Evolutionary conservation across 139 green algal species (phyloP).

Genomic region (Coelastrella sp.): DNA sequence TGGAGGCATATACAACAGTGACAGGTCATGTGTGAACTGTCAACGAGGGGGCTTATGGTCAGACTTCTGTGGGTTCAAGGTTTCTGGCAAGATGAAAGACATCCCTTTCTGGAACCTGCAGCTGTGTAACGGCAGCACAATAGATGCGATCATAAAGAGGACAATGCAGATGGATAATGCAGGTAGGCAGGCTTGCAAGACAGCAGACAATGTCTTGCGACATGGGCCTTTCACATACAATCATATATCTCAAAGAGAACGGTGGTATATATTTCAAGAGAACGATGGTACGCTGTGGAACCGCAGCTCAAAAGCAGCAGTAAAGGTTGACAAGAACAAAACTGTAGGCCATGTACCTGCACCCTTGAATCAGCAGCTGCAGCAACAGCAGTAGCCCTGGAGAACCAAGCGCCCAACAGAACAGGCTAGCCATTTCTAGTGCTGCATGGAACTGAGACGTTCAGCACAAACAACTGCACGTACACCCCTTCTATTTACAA

Average conservation of each 20-base stretch:
- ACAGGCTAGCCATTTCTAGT: too few relatives aligned
- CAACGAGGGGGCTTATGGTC: constrained; percentile 13
- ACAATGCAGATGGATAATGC: constrained; percentile 26
- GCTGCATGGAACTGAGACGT: too few relatives aligned
- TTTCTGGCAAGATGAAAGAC: background rate
- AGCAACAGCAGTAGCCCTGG: background rate
- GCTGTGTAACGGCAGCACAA: constrained; percentile 27
- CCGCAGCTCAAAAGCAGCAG: too few relatives aligned
- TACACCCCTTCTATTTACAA: too few relatives aligned
- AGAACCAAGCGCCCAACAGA: background rate
- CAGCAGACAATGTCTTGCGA: background rate
- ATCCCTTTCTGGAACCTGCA: constrained; percentile 36
- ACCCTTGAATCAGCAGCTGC: background rate
- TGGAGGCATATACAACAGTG: constrained; percentile 25
- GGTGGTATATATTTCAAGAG: background rate
- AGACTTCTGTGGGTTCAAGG: constrained; percentile 26
- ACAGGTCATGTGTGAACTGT: constrained; percentile 39
- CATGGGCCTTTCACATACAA: background rate
- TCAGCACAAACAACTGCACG: too few relatives aligned
- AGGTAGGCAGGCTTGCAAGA: background rate
- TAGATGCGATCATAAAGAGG: background rate
- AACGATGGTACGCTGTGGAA: too few relatives aligned
- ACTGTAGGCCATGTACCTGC: background rate
- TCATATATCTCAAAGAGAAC: background rate
- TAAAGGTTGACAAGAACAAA: background rate